Evolutionary conservation across 352 stramenopile genomes (phyloP).

Genomic region (Globisporangium orthogonon): DNA sequence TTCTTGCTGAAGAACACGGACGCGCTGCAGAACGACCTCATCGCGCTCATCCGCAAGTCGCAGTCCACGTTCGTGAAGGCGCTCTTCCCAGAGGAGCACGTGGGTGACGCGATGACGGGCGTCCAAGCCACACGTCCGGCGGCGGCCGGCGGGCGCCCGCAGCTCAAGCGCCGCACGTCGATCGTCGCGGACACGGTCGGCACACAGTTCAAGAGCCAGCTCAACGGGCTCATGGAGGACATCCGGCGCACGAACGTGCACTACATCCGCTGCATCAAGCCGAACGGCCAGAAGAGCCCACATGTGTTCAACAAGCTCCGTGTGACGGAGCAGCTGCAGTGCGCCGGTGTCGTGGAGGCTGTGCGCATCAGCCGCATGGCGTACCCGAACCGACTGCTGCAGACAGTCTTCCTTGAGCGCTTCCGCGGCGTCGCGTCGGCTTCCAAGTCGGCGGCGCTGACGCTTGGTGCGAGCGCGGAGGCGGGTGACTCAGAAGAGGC

Average conservation of each 20-base stretch:
- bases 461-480: conserved; percentile 31
- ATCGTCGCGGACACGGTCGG: conserved; percentile 77
- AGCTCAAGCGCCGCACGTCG: conserved; percentile 71
- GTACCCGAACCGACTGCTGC: conserved; percentile 94
- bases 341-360: conserved; percentile 98
- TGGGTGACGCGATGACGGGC: conserved; percentile 37
- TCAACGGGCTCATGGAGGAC: conserved; percentile 91
- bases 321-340: conserved; percentile 94
- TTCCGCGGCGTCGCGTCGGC: conserved; percentile 51
- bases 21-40: conserved; percentile 91
- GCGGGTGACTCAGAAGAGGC: not conserved
- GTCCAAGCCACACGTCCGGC: conserved; percentile 16
- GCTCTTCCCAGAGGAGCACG: conserved; percentile 69
- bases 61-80: conserved; percentile 66
- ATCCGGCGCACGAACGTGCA: conserved; percentile 94
- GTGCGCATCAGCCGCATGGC: conserved; percentile 96
- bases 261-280: conserved; percentile 99
- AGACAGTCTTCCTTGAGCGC: conserved; percentile 77
- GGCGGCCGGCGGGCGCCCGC: conserved; percentile 12
- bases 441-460: conserved; percentile 37
- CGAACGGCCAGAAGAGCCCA: conserved; percentile 94
- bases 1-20: conserved; percentile 97
- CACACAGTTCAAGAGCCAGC: conserved; percentile 86
- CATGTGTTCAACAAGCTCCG: conserved; percentile 85
- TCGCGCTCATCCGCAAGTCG: conserved; percentile 67